Evolutionary conservation across 176 grass and related monocot genomes (phyloP).

Genomic region (Tuctoria greenei): DNA sequence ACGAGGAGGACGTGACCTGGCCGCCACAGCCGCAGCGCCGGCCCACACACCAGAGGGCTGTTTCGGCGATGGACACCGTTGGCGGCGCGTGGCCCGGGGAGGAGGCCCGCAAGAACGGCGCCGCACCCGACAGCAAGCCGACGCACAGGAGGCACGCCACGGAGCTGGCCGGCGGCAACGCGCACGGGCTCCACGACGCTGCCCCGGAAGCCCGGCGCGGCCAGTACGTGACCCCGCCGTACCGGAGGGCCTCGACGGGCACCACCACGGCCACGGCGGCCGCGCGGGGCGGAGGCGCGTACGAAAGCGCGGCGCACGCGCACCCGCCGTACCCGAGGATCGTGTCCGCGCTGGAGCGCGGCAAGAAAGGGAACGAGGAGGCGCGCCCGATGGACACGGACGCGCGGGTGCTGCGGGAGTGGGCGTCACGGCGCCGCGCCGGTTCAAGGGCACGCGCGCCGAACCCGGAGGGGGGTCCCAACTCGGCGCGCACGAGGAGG

Average conservation of each 20-base stretch:
- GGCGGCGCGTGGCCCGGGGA: neutral
- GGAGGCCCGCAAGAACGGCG: neutral
- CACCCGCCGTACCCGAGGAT: constrained; percentile 47
- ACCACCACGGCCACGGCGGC: neutral
- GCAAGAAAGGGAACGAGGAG: constrained; percentile 55
- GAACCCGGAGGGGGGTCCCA: constrained; percentile 32
- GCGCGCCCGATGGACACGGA: constrained; percentile 50
- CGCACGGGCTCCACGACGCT: neutral
- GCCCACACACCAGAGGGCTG: constrained; percentile 25
- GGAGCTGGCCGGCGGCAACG: constrained; percentile 17
- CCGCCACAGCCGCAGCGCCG: constrained; percentile 13
- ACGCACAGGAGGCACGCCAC: constrained; percentile 44
- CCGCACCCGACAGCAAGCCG: neutral
- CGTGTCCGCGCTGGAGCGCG: constrained; percentile 48
- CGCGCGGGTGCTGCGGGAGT: constrained; percentile 51
- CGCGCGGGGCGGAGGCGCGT: neutral
- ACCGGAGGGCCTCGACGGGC: constrained; percentile 34
- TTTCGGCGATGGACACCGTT: constrained; percentile 9
- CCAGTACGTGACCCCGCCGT: constrained; percentile 27
- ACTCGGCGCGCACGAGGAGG: constrained; percentile 43
- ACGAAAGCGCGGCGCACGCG: constrained; percentile 43
- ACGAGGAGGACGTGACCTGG: constrained; percentile 29
- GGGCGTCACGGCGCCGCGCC: constrained; percentile 43
- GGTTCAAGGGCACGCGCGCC: constrained; percentile 20
- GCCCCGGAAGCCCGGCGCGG: neutral